A percentile compares a stretch with the other conserved stretches of the same genome.
Conservation (phyloP, 805 yeast genomes). For the Wickerhamiella vanderwaltii region DNA sequence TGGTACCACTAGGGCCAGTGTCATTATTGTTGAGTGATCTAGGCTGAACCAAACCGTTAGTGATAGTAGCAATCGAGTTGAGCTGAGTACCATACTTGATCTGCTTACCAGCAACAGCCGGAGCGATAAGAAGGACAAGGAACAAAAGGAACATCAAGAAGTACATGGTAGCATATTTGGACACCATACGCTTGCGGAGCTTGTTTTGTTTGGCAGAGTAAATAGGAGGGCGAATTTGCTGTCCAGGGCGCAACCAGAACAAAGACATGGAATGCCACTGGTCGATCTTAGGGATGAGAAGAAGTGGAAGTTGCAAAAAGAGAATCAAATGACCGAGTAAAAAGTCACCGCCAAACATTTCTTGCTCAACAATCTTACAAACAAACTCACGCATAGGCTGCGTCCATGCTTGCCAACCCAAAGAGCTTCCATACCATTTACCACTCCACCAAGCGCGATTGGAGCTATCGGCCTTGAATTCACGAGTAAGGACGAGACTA, state of each 20-base stretch:
- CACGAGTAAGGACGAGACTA: conserved; percentile 71
- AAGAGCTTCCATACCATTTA: conserved; percentile 92
- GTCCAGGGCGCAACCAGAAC: conserved; percentile 96
- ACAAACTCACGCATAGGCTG: conserved; percentile 93
- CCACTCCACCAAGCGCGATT: conserved; percentile 99
- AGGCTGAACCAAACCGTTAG: conserved; percentile 78
- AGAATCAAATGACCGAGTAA: conserved; percentile 80
- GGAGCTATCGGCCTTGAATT: conserved; percentile 87
- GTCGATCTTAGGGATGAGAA: conserved; percentile 78
- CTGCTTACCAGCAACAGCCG: conserved; percentile 69
- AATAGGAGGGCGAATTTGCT: conserved; percentile 96
- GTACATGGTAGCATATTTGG: conserved; percentile 79
- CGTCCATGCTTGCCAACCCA: conserved; percentile 88
- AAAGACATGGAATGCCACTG: conserved; percentile 97
- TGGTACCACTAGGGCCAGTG: conserved; percentile 36
- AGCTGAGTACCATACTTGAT: conserved; percentile 32
- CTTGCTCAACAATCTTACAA: conserved; percentile 87
- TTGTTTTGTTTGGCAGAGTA: conserved; percentile 92
- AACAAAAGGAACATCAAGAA: conserved; percentile 57
- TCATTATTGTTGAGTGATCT: conserved; percentile 71
- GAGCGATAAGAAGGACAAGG: conserved; percentile 71
- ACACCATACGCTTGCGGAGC: conserved; percentile 94
- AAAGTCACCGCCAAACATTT: conserved; percentile 95
- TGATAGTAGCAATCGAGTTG: conserved; percentile 25
- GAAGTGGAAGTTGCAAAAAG: conserved; percentile 78